Percentiles rank a stretch among this genome's conserved stretches.
phyloP scores from a whole-genome alignment of 192 early-diverging fungal species.

The Jimgerdemannia flammicorona region DNA sequence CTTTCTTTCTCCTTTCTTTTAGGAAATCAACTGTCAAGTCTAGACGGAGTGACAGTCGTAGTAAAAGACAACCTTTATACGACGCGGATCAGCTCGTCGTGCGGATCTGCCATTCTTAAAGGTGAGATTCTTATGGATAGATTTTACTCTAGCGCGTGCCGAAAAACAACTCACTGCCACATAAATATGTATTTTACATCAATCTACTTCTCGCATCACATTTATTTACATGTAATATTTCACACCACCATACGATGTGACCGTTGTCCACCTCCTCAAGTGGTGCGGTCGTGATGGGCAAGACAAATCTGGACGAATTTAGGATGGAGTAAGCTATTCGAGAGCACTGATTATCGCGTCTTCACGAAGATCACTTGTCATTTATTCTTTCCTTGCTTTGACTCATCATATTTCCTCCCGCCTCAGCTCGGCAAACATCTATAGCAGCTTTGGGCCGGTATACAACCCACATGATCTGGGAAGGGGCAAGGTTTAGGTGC shows the following conservation, averaged over 20 bases:
- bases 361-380: too few relatives aligned
- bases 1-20: too few relatives aligned
- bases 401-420: neutral
- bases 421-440: conserved; percentile 42
- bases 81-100: conserved; percentile 18
- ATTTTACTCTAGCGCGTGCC: neutral
- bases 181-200: too few relatives aligned
- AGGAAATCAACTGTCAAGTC: too few relatives aligned
- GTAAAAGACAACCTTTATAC: too few relatives aligned
- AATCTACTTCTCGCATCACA: too few relatives aligned
- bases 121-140: too few relatives aligned
- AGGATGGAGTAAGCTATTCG: conserved; percentile 85
- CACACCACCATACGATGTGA: conserved; percentile 68
- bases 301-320: conserved; percentile 96
- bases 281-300: conserved; percentile 71
- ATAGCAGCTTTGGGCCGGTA: conserved; percentile 38
- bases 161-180: neutral
- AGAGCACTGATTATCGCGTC: too few relatives aligned
- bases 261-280: conserved; percentile 63
- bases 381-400: too few relatives aligned
- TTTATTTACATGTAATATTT: conserved; percentile 49
- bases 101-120: conserved; percentile 68
- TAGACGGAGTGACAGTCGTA: too few relatives aligned
- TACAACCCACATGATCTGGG: conserved; percentile 34
- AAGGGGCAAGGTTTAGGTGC: conserved; percentile 6